Evolutionary conservation across 2,329 filamentous ascomycete genomes (phyloP).

Genomic region (Alternaria tenuissima): DNA sequence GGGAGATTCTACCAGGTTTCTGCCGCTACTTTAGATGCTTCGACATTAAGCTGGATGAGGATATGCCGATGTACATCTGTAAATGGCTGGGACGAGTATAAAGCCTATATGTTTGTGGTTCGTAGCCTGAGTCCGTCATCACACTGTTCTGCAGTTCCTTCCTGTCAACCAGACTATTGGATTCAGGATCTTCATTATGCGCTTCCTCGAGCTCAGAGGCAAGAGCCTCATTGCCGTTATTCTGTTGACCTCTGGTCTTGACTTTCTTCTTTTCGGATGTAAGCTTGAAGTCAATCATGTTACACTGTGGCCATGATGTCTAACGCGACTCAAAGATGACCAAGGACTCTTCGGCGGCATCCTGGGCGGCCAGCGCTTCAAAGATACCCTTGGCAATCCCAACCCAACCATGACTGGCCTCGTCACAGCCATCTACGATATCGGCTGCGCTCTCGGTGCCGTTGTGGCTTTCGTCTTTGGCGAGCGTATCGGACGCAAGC

Average conservation of each 20-base stretch:
- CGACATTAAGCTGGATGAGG: slow-evolving; percentile 13
- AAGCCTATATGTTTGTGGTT: background rate
- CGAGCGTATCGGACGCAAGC: slow-evolving; percentile 64
- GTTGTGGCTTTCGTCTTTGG: slow-evolving; percentile 56
- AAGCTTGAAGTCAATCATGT: background rate
- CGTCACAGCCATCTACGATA: slow-evolving; percentile 48
- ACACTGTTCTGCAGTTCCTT: slow-evolving; percentile 2
- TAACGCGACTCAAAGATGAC: slow-evolving; percentile 23
- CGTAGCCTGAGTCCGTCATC: background rate
- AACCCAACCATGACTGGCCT: slow-evolving; percentile 42
- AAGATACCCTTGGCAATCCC: slow-evolving; percentile 23
- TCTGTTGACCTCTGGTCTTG: slow-evolving; percentile 23
- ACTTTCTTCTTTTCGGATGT: slow-evolving; percentile 28
- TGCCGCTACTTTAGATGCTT: background rate
- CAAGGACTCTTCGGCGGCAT: slow-evolving; percentile 40
- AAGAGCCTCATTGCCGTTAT: slow-evolving; percentile 24
- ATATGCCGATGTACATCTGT: slow-evolving; percentile 14
- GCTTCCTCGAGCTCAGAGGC: slow-evolving; percentile 22
- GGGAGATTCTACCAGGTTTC: background rate
- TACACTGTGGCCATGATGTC: background rate
- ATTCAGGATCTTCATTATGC: slow-evolving; percentile 9
- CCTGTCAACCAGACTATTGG: background rate
- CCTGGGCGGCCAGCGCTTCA: slow-evolving; percentile 33
- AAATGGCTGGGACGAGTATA: slow-evolving; percentile 4
- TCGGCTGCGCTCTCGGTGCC: slow-evolving; percentile 55